phyloP scores from a whole-genome alignment of 1,284 basidiomycete species.

The Schizophyllum commune region DNA sequence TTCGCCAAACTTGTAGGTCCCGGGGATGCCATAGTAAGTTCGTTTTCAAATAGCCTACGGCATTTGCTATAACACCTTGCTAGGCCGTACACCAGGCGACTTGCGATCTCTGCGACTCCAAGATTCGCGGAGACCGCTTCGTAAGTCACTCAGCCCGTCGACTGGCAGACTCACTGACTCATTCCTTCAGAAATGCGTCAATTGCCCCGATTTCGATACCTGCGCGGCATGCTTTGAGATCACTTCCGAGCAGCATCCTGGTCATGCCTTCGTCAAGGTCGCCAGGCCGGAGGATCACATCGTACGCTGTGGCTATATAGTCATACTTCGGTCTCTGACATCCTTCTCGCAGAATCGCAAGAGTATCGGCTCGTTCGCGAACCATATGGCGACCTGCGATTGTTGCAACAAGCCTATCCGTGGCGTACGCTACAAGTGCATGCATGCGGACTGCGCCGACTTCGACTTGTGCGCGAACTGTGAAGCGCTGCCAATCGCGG shows the following conservation, averaged over 20 bases:
- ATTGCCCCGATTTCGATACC: slow-evolving; percentile 72
- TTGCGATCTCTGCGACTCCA: slow-evolving; percentile 71
- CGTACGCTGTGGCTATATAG: slow-evolving; percentile 26
- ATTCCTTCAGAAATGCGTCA: slow-evolving; percentile 52
- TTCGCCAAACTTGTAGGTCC: background rate
- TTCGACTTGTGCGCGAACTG: slow-evolving; percentile 80
- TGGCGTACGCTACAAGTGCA: slow-evolving; percentile 77
- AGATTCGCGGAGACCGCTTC: slow-evolving; percentile 60
- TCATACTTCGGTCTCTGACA: too few species aligned
- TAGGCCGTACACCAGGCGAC: slow-evolving; percentile 45
- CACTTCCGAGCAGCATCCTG: slow-evolving; percentile 64
- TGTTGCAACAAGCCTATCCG: slow-evolving; percentile 51
- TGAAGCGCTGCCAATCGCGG: slow-evolving; percentile 72
- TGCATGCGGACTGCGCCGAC: slow-evolving; percentile 74
- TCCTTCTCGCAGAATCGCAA: slow-evolving; percentile 17
- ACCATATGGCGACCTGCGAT: slow-evolving; percentile 48
- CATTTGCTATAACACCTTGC: too few species aligned
- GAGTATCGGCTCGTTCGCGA: slow-evolving; percentile 8
- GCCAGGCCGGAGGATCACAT: slow-evolving; percentile 49
- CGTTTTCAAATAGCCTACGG: too few species aligned
- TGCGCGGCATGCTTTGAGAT: slow-evolving; percentile 71
- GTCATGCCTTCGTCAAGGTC: slow-evolving; percentile 71
- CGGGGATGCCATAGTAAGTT: background rate
- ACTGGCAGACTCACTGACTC: too few species aligned
- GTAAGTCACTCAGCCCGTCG: slow-evolving; percentile 32